Evolutionary conservation across 768 basidiomycete genomes (phyloP), one percentile per base, ranked within the genome.

Genomic region (Lentinula sp.): DNA sequence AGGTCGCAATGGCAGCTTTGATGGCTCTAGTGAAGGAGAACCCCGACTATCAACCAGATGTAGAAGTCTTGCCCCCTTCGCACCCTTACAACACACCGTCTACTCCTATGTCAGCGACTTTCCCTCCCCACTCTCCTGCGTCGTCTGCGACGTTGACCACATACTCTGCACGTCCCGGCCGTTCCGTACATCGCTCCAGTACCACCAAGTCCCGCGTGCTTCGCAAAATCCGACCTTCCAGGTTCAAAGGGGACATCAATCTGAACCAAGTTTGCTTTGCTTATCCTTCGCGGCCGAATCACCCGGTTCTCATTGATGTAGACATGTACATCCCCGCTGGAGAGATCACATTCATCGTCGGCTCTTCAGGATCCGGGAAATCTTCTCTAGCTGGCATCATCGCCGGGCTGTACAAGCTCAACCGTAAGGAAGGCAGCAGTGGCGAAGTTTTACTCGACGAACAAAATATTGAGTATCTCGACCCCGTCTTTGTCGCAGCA

Each of bases 361-460:
- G 90, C 48, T 81, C 84, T 12, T 90, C 87, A 1, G 90, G 91
- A 13, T 88, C 84, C 0, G 90, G 90, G 18, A 93, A 93, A 75
- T 87, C 84, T 3, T 92, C 85, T 23, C 76, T 88, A 62, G 83
- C 85, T 0, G 80, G 83, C 59, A 78, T 87, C 18, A 74, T 86
- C 3, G 79, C 95, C 20, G 79, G 89, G 4, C 78, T 95, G 72
- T 98, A 98, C 74, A 72, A 78, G 4, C 82, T 88, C 1, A 76
- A 42, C 15, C 45, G 28, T 5, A 50, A 28, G 10, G 56, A 32
- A 32, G 56, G 56, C 3, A 18, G 78, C 18, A 63, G 68, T n/a
- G 93, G 92, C 1, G 77, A 78, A 1, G 81, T 98, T 56, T 78
- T 83, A 13, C 76, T 96, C 18, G 96, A 98, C 71, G 89, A 95